Evolutionary conservation across 164 flowering plant species (phyloP), one percentile per base, ranked within the genome.

Genomic region (Tinospora cordifolia): DNA sequence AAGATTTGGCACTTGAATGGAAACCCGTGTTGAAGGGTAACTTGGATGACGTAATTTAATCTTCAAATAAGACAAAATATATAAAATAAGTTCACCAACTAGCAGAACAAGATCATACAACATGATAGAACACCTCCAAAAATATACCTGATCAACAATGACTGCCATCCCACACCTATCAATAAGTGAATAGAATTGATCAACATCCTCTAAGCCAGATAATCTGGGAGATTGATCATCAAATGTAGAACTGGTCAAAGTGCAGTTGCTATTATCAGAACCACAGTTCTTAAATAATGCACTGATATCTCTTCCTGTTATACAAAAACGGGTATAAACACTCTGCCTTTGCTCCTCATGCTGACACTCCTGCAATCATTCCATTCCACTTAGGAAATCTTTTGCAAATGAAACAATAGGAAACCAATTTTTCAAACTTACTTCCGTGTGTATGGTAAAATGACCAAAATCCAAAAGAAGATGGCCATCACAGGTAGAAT

Each of bases 401-500:
- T 15, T 59, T 58, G 39, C 21, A 62, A 24, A 69, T 3, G 36
- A 24, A 3, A 25, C 22, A 54, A 26, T 49, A 58, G 27, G 30
- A n/a, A 38, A 4, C 6, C 63, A 68, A 69, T 15, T 22, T 34
- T 62, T 63, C 60, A 64, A 62, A 47, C 78, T 63, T 87, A 89
- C 99, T 86, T 81, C 84, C 19, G 98, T 92, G 63, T 81, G 84
- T 77, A 95, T 69, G 17, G 96, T 95, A 76, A 95, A 95, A 87
- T 95, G 88, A 67, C 99, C 99, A 81, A 92, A 95, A 83, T 95
- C 99, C 79, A 95, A 74, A 74, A 90, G 87, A 76, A 94, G 90
- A 84, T 90, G 84, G 73, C 88, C 83, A 74, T 84, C 85, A 71
- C 83, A 82, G 68, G 68, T 75, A 51, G 83, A 75, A 69, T 88